These are phyloP conservation scores for Arthrobotrys sphaeroides DNA, from an alignment of 2,329 filamentous ascomycete genomes.

Conservation along the genomic window DNA sequence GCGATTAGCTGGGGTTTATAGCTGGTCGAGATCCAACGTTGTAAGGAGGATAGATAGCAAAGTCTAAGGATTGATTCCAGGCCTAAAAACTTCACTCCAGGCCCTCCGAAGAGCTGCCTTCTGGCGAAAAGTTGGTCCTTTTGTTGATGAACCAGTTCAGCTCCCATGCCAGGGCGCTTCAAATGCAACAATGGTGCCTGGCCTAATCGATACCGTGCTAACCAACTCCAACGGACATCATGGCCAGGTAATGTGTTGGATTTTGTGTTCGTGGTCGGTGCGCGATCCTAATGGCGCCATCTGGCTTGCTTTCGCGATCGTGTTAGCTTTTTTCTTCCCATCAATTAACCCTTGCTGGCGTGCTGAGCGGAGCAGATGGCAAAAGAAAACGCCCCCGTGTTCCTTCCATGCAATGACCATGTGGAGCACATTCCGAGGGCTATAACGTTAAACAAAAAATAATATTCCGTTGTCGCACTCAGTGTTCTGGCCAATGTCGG, in stretches of 20 bases:
- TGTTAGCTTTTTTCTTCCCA: not conserved
- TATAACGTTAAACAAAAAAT: slow-evolving; percentile 7
- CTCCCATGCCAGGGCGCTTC: not conserved
- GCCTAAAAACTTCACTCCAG: not conserved
- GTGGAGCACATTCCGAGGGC: not conserved
- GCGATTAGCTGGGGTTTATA: slow-evolving; percentile 4
- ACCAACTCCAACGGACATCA: too few relatives aligned
- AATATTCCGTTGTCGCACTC: slow-evolving; percentile 5
- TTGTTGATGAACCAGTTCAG: slow-evolving; percentile 1
- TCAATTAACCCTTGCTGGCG: not conserved
- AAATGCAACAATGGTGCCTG: not conserved
- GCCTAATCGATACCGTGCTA: not conserved
- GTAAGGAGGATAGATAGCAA: not conserved
- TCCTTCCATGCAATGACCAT: not conserved
- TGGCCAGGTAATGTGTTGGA: slow-evolving; percentile 11
- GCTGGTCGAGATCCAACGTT: not conserved
- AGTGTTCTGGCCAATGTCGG: not conserved
- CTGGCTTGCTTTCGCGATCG: not conserved
- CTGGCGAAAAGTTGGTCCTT: not conserved
- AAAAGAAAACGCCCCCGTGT: too few relatives aligned
- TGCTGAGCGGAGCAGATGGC: not conserved
- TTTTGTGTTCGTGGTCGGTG: slow-evolving; percentile 1
- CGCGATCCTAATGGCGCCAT: slow-evolving; percentile 12
- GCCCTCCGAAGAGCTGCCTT: too few relatives aligned
- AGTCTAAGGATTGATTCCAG: not conserved